Base-by-base conservation (phyloP, 345 rosid species). In the Anastatica hierochuntica region DNA sequence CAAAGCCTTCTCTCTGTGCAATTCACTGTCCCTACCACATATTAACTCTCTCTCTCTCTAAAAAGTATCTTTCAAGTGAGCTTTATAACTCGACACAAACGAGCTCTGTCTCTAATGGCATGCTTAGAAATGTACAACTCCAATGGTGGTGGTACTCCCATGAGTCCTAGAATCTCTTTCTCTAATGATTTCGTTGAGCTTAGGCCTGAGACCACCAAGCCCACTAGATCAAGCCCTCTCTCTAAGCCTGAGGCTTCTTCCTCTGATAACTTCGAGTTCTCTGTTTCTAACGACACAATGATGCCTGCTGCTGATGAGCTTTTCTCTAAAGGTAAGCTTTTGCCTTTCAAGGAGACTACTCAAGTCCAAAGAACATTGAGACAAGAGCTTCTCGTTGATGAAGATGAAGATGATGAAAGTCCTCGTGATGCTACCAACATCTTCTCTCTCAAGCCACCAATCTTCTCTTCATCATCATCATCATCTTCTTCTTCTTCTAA, bases 261-360 rank as follows among this genome's bases (percentile, higher is more conserved):
- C n/a, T 80, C 95, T 39, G 71, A 82, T 10, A 95, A 90, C 66
- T 90, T 90, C 34, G 98, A 90, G 71, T 90, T 90, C 68, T 84
- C 90, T 0, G 98, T 90, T 12, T 57, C 85, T 0, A 77, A 74
- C 72, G 59, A 76, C 69, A 79, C 87, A 43, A 90, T 84, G 96
- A 84, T 90, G 95, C 84, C n/a, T n/a, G n/a, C 85, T 38, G 96
- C 98, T 11, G 98, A 90, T 51, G 98, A 90, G 76, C 95, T 90
- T 36, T 87, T 90, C 72, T 82, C 46, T 56, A 90, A 90, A 60
- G 98, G 98, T 35, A 83, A 79, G 79, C 75, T 90, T 16, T 58
- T 90, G 67, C 98, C 98, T 4, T 86, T 73, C 56, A 90, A 80
- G 66, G 80, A 83, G 14, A 66, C 56, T 12, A 81, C 58, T 57